Base-by-base conservation (phyloP, 306 rosid species). In the Medicago lupulina region DNA sequence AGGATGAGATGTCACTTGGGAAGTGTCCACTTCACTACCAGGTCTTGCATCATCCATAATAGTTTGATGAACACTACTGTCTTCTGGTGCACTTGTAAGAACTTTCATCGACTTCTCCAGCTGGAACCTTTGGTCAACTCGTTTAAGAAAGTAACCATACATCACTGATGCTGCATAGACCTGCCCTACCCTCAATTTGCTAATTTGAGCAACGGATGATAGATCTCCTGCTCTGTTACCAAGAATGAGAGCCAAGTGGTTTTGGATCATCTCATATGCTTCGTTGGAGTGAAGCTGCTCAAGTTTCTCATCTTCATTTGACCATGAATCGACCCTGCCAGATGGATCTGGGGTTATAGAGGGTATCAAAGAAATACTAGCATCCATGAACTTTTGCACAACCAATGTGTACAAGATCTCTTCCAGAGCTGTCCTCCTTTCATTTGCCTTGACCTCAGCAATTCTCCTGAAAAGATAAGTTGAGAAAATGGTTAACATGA, bases 341-440 rank as follows among this genome's bases (percentile, higher is more conserved):
- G 96, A 81, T 76, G 70, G 60, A 71, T 89, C 91, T 0, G 90
- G 86, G 65, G 76, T 51, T 41, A 90, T 72, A 16, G 97, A 83
- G 31, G 98, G 91, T 57, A 86, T 78, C 82, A 96, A 47, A 71
- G 97, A 87, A 75, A 96, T 85, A 70, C 87, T 84, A 25, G 97
- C 91, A 81, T 88, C 98, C 91, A 96, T 86, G 88, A 96, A 96
- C 81, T 96, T 96, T 85, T 96, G 96, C 76, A 96, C 98, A 70
- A 92, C 91, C 87, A 96, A 60, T 3, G 93, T 83, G 41, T 95
- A 92, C 77, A 96, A 82, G 58, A 92, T 96, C 90, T 92, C 99
- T 82, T 95, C 97, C 49, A 95, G 76, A 41, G 87, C 85, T 73
- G 85, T 84, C 70, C 76, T 90, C 86, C 97, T 86, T 75, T 92